Evolutionary conservation across 305 asterid genomes (phyloP).

Genomic region (Fraxinus sp.): DNA sequence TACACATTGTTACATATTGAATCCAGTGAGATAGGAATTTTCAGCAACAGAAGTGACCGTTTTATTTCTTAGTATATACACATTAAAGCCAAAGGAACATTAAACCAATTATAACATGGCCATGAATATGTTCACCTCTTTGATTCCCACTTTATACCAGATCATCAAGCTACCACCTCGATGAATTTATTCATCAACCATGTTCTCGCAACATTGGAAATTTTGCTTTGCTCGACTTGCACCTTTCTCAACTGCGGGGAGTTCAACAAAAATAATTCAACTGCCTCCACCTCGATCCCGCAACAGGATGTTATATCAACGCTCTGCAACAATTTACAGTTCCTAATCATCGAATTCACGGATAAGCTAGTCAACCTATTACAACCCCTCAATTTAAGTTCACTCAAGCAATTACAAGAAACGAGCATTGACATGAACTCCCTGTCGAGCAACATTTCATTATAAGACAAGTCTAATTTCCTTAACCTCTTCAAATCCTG

Average conservation of each 20-base stretch:
- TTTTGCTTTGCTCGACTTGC: conserved; percentile 57
- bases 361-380: conserved; percentile 36
- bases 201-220: conserved; percentile 38
- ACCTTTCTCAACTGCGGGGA: conserved; percentile 37
- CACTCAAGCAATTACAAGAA: conserved; percentile 51
- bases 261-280: conserved; percentile 47
- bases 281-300: conserved; percentile 44
- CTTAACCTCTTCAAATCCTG: conserved; percentile 58
- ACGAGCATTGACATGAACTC: conserved; percentile 64
- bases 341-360: conserved; percentile 34
- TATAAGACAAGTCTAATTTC: conserved; percentile 69
- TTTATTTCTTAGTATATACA: neutral
- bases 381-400: conserved; percentile 73
- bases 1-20: neutral
- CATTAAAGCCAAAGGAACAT: neutral
- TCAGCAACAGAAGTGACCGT: neutral
- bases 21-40: neutral
- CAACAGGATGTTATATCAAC: conserved; percentile 53
- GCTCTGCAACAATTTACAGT: conserved; percentile 45
- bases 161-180: conserved; percentile 41
- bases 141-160: neutral
- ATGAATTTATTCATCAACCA: conserved; percentile 40
- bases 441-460: conserved; percentile 62
- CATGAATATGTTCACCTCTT: neutral
- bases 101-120: neutral